Evolutionary conservation across 2,329 filamentous ascomycete species (phyloP).

Genomic region (Ambrosiella xylebori): DNA sequence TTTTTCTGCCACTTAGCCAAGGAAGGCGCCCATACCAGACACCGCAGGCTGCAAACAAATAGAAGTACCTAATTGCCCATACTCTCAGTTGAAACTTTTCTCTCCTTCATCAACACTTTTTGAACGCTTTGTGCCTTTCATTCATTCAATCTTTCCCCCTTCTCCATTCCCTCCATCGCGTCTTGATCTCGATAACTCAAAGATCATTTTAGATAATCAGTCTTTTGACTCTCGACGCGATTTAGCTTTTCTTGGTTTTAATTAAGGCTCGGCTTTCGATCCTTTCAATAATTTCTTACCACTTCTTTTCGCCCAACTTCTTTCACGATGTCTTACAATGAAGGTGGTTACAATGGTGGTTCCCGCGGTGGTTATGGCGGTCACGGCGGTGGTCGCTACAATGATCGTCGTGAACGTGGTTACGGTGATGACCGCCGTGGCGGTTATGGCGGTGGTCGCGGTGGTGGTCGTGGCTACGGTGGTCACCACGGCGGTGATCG

Average conservation of each 20-base stretch:
- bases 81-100: constrained; percentile 11
- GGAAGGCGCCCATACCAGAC: background rate
- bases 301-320: background rate
- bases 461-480: constrained; percentile 21
- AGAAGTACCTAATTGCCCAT: constrained; percentile 8
- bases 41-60: background rate
- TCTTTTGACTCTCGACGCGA: constrained; percentile 6
- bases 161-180: constrained; percentile 4
- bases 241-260: background rate
- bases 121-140: background rate
- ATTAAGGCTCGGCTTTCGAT: background rate
- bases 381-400: constrained; percentile 18
- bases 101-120: constrained; percentile 3
- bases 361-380: constrained; percentile 19
- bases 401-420: constrained; percentile 24
- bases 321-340: constrained; percentile 28
- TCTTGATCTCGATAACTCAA: constrained; percentile 1
- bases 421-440: constrained; percentile 18
- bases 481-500: constrained; percentile 18
- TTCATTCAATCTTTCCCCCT: constrained; percentile 3
- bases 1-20: background rate
- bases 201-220: constrained; percentile 4
- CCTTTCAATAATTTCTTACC: background rate
- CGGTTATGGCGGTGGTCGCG: constrained; percentile 27
- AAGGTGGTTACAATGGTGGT: constrained; percentile 21